Evolutionary conservation across 257 asterid species (phyloP).

Genomic region (Solanum lignicaule): DNA sequence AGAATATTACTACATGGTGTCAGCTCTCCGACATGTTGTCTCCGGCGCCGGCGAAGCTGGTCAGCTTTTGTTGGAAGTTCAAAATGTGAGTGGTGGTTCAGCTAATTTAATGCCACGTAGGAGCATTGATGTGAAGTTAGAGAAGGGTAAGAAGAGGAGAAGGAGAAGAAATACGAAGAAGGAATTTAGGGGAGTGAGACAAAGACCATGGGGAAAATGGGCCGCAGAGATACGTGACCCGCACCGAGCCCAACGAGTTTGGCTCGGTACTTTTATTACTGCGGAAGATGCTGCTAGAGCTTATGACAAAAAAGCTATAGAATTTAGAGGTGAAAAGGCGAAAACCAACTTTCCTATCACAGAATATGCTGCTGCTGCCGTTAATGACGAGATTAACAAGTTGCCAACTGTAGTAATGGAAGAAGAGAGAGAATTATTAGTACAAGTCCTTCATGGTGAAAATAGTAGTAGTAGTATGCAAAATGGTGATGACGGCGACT

Average conservation of each 20-base stretch:
- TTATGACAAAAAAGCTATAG: slow-evolving; percentile 11
- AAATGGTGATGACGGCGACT: background rate
- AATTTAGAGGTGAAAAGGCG: slow-evolving; percentile 13
- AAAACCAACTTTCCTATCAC: slow-evolving; percentile 10
- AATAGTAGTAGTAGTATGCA: background rate
- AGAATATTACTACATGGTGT: slow-evolving; percentile 3
- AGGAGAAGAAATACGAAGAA: background rate
- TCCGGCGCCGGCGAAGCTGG: background rate
- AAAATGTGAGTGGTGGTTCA: background rate
- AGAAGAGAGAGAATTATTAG: background rate
- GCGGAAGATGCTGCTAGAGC: slow-evolving; percentile 21
- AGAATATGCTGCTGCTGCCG: background rate
- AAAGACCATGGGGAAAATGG: slow-evolving; percentile 12
- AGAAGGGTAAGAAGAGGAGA: background rate
- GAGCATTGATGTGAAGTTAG: background rate
- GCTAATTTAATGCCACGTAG: background rate
- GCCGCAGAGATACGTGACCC: slow-evolving; percentile 21
- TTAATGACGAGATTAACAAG: background rate
- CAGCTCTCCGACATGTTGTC: slow-evolving; percentile 7
- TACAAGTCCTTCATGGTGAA: background rate
- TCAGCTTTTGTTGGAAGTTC: background rate
- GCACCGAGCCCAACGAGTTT: background rate
- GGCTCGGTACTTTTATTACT: slow-evolving; percentile 15
- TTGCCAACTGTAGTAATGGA: background rate
- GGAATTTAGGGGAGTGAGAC: slow-evolving; percentile 9